phyloP scores from a whole-genome alignment of 371 early-diverging fungal species.

The Syncephalastrum monosporum region DNA sequence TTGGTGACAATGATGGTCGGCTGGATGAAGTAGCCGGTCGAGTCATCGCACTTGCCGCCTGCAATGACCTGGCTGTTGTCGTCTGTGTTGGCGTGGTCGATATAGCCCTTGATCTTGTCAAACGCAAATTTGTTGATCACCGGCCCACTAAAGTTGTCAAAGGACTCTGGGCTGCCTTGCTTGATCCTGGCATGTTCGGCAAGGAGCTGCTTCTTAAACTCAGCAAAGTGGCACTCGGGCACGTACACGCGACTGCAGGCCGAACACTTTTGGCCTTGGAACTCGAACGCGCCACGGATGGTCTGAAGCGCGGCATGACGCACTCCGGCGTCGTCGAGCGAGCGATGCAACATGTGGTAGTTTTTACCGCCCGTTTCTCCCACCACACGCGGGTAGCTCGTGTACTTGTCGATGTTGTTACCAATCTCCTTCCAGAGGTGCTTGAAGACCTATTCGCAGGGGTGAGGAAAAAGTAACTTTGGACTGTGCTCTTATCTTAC shows the following conservation, averaged over 20 bases:
- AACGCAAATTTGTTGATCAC: conserved; percentile 91
- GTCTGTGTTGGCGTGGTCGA: conserved; percentile 72
- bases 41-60: conserved; percentile 83
- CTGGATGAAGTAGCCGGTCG: conserved; percentile 86
- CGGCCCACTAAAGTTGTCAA: conserved; percentile 76
- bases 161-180: conserved; percentile 82
- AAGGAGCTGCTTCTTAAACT: conserved; percentile 70
- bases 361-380: conserved; percentile 99
- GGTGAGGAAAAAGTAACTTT: too few relatives aligned
- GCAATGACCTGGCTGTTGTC: conserved; percentile 72
- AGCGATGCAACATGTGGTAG: conserved; percentile 90
- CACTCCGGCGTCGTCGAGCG: conserved; percentile 64
- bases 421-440: conserved; percentile 91
- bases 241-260: conserved; percentile 91
- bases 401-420: conserved; percentile 87
- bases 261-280: conserved; percentile 97
- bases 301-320: conserved; percentile 69
- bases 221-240: conserved; percentile 79
- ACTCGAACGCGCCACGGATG: conserved; percentile 94
- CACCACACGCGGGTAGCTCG: conserved; percentile 94
- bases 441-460: conserved; percentile 71
- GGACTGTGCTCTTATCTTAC: too few relatives aligned
- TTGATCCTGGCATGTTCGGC: conserved; percentile 76
- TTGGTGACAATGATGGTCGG: conserved; percentile 92
- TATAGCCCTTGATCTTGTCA: conserved; percentile 89